Base-by-base conservation (phyloP, 2,329 filamentous ascomycete genomes). In the Fusarium domesticum region DNA sequence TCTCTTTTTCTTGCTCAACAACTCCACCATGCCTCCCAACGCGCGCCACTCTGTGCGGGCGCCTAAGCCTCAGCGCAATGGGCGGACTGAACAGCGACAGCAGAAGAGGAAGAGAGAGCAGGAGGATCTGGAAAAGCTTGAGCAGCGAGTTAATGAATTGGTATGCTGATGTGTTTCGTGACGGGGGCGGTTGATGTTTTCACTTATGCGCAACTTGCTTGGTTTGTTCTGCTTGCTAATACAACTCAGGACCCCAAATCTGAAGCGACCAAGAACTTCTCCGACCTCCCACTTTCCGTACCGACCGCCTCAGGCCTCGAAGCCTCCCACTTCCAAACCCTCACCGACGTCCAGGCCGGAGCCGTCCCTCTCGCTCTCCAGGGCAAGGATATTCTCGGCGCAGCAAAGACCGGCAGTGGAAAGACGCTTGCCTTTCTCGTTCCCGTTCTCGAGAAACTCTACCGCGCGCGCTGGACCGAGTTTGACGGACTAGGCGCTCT, bases 401-500 rank as follows among this genome's bases (percentile, higher is more conserved):
- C 93, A 5, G 93, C 93, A 32, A 96, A 95, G 70, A 97, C 92
- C 0, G 92, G 92, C 39, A 95, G 88, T 63, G 92, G 92, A 62
- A 97, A 97, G 74, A 97, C 92, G 0, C 76, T 98, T 18, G 89
- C 93, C 1, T 98, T 98, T 65, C 71, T 98, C 6, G 74, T 97
- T 3, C 93, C 93, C 1, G 85, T 97, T 0, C 78, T 98, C 38
- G 93, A 98, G 68, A 95, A 92, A 60, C 78, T 98, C 3, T 93
- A 95, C 67, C 84, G 90, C 39, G 81, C 84, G 43, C 87, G 85
- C 76, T 96, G 91, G 84, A 87, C 93, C 14, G 88, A 95, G 59
- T 78, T 84, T 57, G 93, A 98, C 69, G 93, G 93, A 1, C 75
- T 98, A 20, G 92, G 92, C 7, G 93, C 93, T 5, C 78, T 98